Evolutionary conservation across 2,329 filamentous ascomycete genomes (phyloP), one percentile per base, ranked within the genome.

Genomic region (Lecanoromycetidae sp.): DNA sequence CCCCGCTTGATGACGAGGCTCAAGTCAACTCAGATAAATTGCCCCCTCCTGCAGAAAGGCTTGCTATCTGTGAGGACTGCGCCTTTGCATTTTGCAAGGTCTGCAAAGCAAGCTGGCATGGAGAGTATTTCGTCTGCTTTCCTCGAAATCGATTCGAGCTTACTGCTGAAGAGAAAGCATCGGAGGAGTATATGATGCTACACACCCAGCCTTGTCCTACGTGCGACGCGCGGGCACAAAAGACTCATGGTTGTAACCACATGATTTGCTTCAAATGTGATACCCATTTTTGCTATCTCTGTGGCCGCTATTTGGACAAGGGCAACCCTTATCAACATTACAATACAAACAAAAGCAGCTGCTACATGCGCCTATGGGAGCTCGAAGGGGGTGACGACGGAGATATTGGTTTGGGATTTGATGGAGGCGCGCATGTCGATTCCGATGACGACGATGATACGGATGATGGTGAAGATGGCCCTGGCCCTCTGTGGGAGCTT

Each of bases 231-330:
- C 86, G 86, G 0, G 82, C 82, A 19, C 86, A 94, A 61, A 98
- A 98, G 70, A 86, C 83, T 1, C 80, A 85, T 59, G 91, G 91
- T 32, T 98, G 91, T 71, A 95, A 95, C 64, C 88, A 95, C 65
- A 96, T 96, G 87, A 84, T 82, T 41, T 95, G 90, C 66, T 86
- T 82, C 62, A 80, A 85, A 54, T 98, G 91, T 69, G 74, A 82
- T 43, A 84, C 86, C 2, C 90, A 96, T 63, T 96, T 95, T 62
- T 98, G 91, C 68, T 96, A 96, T 57, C 74, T 96, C 1, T 96
- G 91, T 60, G 82, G 83, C 0, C 75, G 80, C n/a, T 96, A 86
- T 84, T 72, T 98, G 34, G 75, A 82, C 47, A 77, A 84, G 0
- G 71, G 68, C 15, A 91, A 94, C 56, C 88, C 88, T 1, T 96